Conservation (phyloP, 176 grass and related monocot species). For the Zizania latifolia region DNA sequence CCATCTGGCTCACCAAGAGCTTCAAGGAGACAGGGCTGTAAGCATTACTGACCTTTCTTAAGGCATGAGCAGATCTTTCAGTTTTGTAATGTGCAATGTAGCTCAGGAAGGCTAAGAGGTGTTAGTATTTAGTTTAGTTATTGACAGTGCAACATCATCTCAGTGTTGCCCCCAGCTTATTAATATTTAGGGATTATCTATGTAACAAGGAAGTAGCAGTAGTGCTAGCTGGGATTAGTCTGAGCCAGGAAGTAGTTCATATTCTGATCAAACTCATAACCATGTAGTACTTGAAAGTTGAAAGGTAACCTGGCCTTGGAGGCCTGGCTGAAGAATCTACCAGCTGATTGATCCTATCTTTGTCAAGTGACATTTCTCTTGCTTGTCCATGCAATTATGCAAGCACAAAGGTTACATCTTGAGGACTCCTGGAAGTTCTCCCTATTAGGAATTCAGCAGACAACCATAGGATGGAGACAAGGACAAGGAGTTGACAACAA, state of each 20-base stretch:
- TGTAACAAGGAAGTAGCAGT: constrained; percentile 6
- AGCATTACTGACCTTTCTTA: not conserved
- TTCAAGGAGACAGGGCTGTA: constrained; percentile 70
- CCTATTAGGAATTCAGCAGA: not conserved
- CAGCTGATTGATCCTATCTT: not conserved
- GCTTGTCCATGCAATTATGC: not conserved
- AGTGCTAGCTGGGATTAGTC: not conserved
- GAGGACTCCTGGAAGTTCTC: not conserved
- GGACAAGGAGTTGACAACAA: too few relatives aligned
- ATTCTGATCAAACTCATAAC: not conserved
- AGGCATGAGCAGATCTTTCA: not conserved
- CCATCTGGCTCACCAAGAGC: constrained; percentile 89
- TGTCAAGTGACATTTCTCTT: not conserved
- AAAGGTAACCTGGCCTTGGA: not conserved
- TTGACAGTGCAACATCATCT: constrained; percentile 21
- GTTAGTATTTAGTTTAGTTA: not conserved
- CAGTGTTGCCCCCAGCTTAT: constrained; percentile 23
- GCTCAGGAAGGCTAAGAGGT: not conserved
- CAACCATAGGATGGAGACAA: not conserved
- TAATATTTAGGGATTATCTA: not conserved
- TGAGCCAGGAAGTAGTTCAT: not conserved
- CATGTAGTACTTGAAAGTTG: not conserved
- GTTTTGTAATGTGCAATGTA: not conserved
- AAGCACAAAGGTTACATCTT: not conserved
- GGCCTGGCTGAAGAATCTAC: not conserved